Conservation (phyloP, 805 yeast species). For the Kurtzmaniella cleridarum region DNA sequence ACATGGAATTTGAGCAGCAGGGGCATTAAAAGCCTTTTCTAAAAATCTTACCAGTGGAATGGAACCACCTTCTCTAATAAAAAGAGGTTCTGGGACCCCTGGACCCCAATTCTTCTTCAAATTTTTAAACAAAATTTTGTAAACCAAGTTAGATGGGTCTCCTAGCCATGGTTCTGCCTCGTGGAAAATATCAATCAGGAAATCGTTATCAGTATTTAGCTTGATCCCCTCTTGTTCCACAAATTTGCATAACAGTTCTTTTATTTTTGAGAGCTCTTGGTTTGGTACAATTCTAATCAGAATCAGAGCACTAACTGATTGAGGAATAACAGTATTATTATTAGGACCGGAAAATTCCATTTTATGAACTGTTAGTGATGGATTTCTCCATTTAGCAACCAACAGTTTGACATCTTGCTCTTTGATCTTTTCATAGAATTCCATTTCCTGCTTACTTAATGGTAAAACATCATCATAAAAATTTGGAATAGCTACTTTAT, state of each 20-base stretch:
- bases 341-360: conserved; percentile 86
- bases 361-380: conserved; percentile 83
- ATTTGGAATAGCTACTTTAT: conserved; percentile 54
- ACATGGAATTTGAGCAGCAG: conserved; percentile 94
- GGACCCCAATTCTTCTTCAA: conserved; percentile 67
- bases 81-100: conserved; percentile 62
- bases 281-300: conserved; percentile 89
- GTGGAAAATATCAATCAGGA: conserved; percentile 59
- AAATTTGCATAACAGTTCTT: conserved; percentile 42
- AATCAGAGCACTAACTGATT: conserved; percentile 65
- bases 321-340: conserved; percentile 86
- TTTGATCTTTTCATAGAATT: conserved; percentile 57
- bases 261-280: conserved; percentile 62
- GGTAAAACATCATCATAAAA: conserved; percentile 67
- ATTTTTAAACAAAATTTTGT: conserved; percentile 58
- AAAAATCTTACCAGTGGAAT: conserved; percentile 84
- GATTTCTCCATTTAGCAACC: conserved; percentile 81
- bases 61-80: conserved; percentile 94
- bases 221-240: conserved; percentile 42
- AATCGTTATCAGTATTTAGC: conserved; percentile 55
- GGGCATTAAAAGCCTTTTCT: conserved; percentile 77
- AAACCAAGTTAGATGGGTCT: conserved; percentile 71
- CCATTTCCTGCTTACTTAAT: conserved; percentile 51
- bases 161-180: conserved; percentile 98
- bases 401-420: conserved; percentile 41